Base-by-base conservation (phyloP, 108 stramenopile species). In the Skeletonema tropicum region DNA sequence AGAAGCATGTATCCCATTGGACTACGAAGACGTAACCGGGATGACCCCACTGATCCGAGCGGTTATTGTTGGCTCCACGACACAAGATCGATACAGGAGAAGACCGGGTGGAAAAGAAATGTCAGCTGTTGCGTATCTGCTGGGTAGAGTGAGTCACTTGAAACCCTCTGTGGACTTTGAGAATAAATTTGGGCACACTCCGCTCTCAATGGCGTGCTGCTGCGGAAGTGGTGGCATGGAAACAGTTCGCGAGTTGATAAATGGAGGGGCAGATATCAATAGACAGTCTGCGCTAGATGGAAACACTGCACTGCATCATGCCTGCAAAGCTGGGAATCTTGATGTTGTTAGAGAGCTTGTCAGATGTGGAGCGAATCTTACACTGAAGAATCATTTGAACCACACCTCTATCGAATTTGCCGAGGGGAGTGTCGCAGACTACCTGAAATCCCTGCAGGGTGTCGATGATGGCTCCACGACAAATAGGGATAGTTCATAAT, bases 11-110 rank as follows among this genome's bases (percentile, higher is more conserved):
- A 64, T 77, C 36, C 57, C 68, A 12, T 46, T 78, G 25, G 71
- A 81, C 36, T 61, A 49, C 29, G 74, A 80, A 68, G 69, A 80
- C 41, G 45, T 32, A 21, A 67, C 52, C 9, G 63, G 58, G 14
- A 72, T 76, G 62, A 85, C 84, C 32, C 75, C 84, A 29, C 23
- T 85, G 33, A 70, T 85, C 2, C 33, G 69, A 36, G 84, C 84
- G 2, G 79, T 75, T 11, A 46, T 45, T 29, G 76, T 71, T 63
- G 76, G 72, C 19, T 39, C 26, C 6, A 48, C 65, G 19, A 29
- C 58, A 14, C 52, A 36, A 33, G 49, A 13, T 4, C 78, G 61
- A 64, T 71, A 64, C 64, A 2, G 6, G 17, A n/a, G 48, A 72
- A 15, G 62, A 85, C 60, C 52, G 60, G n/a, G 65, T 62, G 33